Conservation (phyloP, 257 asterid species). For the Solanum stenotomum region DNA sequence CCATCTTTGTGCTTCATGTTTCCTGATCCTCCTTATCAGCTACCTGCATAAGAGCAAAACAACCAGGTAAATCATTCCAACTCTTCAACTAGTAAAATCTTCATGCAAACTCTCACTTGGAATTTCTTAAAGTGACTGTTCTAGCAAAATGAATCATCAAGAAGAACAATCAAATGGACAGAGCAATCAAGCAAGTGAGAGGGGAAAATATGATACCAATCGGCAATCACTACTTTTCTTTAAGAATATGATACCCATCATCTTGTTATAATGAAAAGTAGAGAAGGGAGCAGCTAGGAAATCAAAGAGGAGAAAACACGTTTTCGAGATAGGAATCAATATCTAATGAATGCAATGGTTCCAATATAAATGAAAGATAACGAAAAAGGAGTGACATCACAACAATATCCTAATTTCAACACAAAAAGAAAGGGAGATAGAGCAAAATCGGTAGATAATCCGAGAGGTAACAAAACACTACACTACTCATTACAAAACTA, state of each 20-base stretch:
- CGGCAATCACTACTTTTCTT: background rate
- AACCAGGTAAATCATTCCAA: background rate
- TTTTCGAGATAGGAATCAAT: background rate
- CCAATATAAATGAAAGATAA: background rate
- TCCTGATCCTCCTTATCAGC: conserved; percentile 15
- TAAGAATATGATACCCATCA: background rate
- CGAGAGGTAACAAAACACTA: background rate
- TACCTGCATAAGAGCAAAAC: background rate
- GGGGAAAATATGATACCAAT: background rate
- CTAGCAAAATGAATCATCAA: background rate
- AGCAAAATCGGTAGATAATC: background rate
- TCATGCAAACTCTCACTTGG: background rate
- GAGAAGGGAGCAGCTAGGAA: background rate
- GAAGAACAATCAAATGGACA: background rate
- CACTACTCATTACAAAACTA: background rate
- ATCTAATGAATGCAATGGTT: background rate
- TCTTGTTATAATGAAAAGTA: background rate
- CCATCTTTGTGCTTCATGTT: conserved; percentile 45
- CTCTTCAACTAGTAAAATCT: background rate
- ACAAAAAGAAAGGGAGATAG: background rate
- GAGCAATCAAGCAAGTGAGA: background rate
- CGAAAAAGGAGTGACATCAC: background rate
- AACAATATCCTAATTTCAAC: background rate
- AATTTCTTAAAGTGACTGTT: background rate
- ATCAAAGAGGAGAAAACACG: background rate